Conservation (phyloP, 768 basidiomycete species). For the Podaxis sp. region DNA sequence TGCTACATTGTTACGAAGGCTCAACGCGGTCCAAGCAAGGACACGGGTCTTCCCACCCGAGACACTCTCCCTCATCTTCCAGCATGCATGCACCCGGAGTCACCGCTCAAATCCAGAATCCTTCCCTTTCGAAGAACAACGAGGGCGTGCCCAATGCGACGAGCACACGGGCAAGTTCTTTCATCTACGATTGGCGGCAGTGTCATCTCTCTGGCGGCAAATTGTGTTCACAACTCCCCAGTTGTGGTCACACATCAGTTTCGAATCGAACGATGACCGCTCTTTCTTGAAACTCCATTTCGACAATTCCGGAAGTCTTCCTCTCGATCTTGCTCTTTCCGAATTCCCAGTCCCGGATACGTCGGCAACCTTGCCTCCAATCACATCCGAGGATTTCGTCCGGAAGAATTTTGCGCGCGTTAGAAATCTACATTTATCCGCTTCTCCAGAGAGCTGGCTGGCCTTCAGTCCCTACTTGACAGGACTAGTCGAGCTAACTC, state of each 20-base stretch:
- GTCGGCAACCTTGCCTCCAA: not conserved
- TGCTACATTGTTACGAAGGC: not conserved
- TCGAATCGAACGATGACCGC: not conserved
- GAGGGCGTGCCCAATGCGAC: not conserved
- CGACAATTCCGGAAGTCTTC: not conserved
- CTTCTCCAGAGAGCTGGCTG: not conserved
- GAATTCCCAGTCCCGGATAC: not conserved
- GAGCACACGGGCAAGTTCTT: not conserved
- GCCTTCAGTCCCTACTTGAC: not conserved
- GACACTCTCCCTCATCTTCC: not conserved
- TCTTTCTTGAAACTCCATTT: not conserved
- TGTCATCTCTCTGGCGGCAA: not conserved
- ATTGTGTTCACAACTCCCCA: not conserved
- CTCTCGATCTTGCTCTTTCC: not conserved
- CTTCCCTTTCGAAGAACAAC: not conserved
- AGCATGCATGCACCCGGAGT: not conserved
- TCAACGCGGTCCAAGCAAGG: not conserved
- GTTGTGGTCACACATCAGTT: not conserved
- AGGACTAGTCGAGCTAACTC: not conserved
- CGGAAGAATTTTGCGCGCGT: not conserved
- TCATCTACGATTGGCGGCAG: not conserved
- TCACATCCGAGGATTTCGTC: not conserved
- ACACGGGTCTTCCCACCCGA: not conserved
- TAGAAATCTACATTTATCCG: not conserved
- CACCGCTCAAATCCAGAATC: not conserved